phyloP scores from a whole-genome alignment of 2,329 filamentous ascomycete species.

The Sporothrix luriei region DNA sequence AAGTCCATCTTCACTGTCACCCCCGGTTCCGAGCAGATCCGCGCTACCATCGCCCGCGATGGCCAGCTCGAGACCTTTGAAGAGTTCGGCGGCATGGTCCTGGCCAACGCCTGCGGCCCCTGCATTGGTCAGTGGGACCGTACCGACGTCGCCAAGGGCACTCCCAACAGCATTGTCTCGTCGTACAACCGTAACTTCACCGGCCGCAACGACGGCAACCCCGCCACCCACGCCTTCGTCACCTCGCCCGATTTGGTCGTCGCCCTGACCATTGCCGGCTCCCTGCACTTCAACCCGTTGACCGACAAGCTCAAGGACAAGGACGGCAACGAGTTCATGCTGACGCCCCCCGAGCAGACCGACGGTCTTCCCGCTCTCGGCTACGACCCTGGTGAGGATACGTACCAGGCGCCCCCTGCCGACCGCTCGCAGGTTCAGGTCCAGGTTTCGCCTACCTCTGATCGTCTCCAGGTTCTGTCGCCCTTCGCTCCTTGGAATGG shows the following conservation, averaged over 20 bases:
- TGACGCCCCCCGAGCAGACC: conserved; percentile 72
- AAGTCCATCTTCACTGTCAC: conserved; percentile 94
- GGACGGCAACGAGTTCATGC: conserved; percentile 93
- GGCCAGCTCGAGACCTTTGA: conserved; percentile 93
- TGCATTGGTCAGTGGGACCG: conserved; percentile 97
- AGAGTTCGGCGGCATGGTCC: conserved; percentile 90
- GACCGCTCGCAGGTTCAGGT: conserved; percentile 75
- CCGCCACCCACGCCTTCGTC: conserved; percentile 53
- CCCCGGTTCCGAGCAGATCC: conserved; percentile 94
- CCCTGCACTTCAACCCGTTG: conserved; percentile 84
- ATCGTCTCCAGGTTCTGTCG: conserved; percentile 88
- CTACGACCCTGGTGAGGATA: conserved; percentile 87
- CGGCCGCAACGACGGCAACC: conserved; percentile 73
- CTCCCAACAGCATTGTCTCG: conserved; percentile 93
- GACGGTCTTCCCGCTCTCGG: conserved; percentile 76
- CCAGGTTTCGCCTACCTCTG: conserved; percentile 81
- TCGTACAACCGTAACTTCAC: conserved; percentile 99
- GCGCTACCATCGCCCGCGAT: conserved; percentile 87
- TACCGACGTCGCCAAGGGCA: conserved; percentile 89
- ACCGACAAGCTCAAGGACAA: conserved; percentile 91
- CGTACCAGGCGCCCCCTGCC: conserved; percentile 90
- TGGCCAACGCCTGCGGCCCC: conserved; percentile 92
- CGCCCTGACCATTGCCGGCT: conserved; percentile 47
- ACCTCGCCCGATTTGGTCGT: conserved; percentile 52
- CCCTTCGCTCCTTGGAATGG: conserved; percentile 90